phyloP scores from a whole-genome alignment of 73 alveolate species.

The Paramecium caudatum region DNA sequence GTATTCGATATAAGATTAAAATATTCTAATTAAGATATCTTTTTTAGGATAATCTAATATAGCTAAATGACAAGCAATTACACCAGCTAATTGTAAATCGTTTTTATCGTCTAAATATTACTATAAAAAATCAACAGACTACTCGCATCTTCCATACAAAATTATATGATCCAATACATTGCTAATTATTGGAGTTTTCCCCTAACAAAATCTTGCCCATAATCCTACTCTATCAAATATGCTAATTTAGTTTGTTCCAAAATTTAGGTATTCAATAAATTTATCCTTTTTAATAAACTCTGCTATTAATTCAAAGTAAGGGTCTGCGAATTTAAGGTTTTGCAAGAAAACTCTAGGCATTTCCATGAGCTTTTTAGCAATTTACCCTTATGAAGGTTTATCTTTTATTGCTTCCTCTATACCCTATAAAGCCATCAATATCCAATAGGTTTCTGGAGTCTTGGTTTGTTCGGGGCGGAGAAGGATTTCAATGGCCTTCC shows the following conservation, averaged over 20 bases:
- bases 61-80: neutral
- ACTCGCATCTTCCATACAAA: conserved; percentile 28
- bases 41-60: conserved; percentile 46
- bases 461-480: neutral
- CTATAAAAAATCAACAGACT: neutral
- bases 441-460: neutral
- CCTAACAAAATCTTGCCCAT: conserved; percentile 55
- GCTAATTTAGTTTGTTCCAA: neutral
- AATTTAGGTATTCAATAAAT: neutral
- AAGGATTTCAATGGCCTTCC: neutral
- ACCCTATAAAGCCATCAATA: conserved; percentile 25
- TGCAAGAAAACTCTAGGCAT: conserved; percentile 13
- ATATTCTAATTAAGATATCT: neutral
- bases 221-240: conserved; percentile 56
- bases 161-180: neutral
- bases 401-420: neutral
- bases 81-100: conserved; percentile 44
- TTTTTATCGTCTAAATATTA: conserved; percentile 6
- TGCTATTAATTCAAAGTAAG: conserved; percentile 30
- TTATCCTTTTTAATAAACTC: conserved; percentile 27
- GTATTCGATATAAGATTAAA: neutral
- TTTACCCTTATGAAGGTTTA: neutral
- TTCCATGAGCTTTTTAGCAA: neutral
- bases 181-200: neutral
- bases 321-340: neutral